Percentiles rank a stretch among this genome's conserved stretches.
Conservation (phyloP, 192 early-diverging fungal genomes). For the Tieghemiomyces parasiticus region DNA sequence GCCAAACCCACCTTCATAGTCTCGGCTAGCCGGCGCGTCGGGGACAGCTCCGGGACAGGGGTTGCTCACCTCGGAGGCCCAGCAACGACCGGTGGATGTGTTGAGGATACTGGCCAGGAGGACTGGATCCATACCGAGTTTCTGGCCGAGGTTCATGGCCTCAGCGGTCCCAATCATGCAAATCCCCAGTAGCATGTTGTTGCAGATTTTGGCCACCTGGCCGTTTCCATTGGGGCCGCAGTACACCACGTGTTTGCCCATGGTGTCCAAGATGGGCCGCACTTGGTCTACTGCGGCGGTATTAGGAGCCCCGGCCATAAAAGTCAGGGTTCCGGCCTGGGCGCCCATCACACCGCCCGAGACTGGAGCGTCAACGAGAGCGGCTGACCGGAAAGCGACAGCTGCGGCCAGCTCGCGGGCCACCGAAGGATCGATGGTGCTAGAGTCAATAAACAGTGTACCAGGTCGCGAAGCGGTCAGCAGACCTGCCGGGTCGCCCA, state of each 20-base stretch:
- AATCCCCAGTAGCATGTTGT: conserved; percentile 92
- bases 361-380: conserved; percentile 81
- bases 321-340: conserved; percentile 77
- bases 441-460: conserved; percentile 69
- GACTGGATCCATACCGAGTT: conserved; percentile 75
- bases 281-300: conserved; percentile 41
- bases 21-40: conserved; percentile 58
- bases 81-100: conserved; percentile 78
- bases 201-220: conserved; percentile 91
- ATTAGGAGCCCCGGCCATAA: conserved; percentile 79
- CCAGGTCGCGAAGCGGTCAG: conserved; percentile 29
- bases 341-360: conserved; percentile 88
- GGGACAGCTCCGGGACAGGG: conserved; percentile 71
- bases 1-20: conserved; percentile 85
- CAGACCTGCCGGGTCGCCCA: conserved; percentile 53
- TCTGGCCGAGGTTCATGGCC: conserved; percentile 80
- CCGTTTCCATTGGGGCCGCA: conserved; percentile 76
- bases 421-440: conserved; percentile 79
- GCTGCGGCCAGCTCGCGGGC: conserved; percentile 50
- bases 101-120: conserved; percentile 78
- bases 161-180: conserved; percentile 87
- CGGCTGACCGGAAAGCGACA: conserved; percentile 41
- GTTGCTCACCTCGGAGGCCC: conserved; percentile 86
- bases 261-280: conserved; percentile 41
- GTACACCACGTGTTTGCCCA: conserved; percentile 84